Base-by-base conservation (phyloP, 169 alveolate species). In the Prorocentrum cordatum region DNA sequence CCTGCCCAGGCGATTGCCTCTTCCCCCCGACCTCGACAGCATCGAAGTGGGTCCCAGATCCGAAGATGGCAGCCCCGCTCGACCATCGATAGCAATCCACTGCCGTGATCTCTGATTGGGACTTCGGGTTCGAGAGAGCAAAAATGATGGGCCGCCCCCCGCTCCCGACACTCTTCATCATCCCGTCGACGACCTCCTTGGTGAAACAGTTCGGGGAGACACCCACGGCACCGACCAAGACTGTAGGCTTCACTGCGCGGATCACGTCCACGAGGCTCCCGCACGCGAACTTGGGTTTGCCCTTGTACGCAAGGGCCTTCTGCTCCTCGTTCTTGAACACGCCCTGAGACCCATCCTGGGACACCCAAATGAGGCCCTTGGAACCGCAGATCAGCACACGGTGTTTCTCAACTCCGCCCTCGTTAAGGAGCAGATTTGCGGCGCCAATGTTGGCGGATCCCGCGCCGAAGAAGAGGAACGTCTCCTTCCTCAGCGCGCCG, bases 381-480 rank as follows among this genome's bases (percentile, higher is more conserved):
- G 93, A 89, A 54, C 91, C 94, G 62, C 73, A 72, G 67, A 92
- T 73, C 93, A 92, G 91, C 38, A 92, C 91, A 38, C 80, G 71
- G 42, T 91, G 72, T 22, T 64, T 32, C 24, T 91, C 93, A 18
- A 27, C 36, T 24, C 64, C 59, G 54, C 94, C 94, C 9, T 92
- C 86, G 35, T 73, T 29, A 10, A n/a, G 18, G 59, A 87, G 70
- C 91, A 93, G 91, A 29, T 87, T 45, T 73, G 85, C 92, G 27
- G 73, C 77, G 45, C 95, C 95, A 50, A 93, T 73, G 42, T 92
- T 86, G 31, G 95, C 95, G 27, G 94, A 85, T 3, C 95, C 95
- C 1, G 95, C 95, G 12, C 95, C 95, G 75, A 91, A 92, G 38
- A 93, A 86, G 33, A 93, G 92, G 67, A 93, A 84, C 50, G 89